Conservation (phyloP, 192 early-diverging fungal genomes). For the Podila clonocystis region DNA sequence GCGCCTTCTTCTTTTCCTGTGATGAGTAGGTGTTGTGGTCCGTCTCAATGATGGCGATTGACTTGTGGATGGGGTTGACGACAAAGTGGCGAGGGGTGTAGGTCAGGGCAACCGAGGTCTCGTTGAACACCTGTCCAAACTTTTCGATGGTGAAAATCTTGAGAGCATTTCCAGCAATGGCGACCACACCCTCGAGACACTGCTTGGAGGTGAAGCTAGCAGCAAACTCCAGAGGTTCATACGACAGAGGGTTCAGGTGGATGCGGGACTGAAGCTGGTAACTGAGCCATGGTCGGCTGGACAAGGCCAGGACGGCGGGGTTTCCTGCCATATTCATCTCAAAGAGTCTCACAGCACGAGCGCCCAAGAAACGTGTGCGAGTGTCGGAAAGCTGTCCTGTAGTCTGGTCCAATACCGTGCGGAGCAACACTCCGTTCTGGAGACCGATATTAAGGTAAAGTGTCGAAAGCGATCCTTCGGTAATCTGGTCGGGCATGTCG, state of each 20-base stretch:
- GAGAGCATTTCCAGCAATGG: constrained; percentile 86
- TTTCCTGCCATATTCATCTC: constrained; percentile 70
- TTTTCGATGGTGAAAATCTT: constrained; percentile 88
- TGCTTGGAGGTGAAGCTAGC: constrained; percentile 85
- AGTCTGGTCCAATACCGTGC: constrained; percentile 84
- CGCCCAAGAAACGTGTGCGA: constrained; percentile 86
- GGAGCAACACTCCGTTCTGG: constrained; percentile 88
- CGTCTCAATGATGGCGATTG: constrained; percentile 91
- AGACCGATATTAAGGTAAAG: constrained; percentile 90
- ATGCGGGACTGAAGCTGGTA: constrained; percentile 79
- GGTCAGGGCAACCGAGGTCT: constrained; percentile 81
- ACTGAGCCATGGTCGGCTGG: constrained; percentile 89
- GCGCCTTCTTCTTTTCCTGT: constrained; percentile 65
- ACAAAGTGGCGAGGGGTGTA: constrained; percentile 90
- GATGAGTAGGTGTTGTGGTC: constrained; percentile 84
- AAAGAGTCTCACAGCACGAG: constrained; percentile 85
- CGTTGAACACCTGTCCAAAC: constrained; percentile 85
- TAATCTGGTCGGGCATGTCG: constrained; percentile 82
- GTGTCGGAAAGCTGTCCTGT: constrained; percentile 87
- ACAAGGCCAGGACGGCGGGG: constrained; percentile 84
- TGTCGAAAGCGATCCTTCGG: constrained; percentile 64
- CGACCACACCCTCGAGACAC: constrained; percentile 90
- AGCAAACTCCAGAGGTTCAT: constrained; percentile 88
- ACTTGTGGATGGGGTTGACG: constrained; percentile 74
- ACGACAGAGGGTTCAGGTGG: constrained; percentile 85